Conservation (phyloP, 768 basidiomycete species). For the Neoboletus brunneissimus region DNA sequence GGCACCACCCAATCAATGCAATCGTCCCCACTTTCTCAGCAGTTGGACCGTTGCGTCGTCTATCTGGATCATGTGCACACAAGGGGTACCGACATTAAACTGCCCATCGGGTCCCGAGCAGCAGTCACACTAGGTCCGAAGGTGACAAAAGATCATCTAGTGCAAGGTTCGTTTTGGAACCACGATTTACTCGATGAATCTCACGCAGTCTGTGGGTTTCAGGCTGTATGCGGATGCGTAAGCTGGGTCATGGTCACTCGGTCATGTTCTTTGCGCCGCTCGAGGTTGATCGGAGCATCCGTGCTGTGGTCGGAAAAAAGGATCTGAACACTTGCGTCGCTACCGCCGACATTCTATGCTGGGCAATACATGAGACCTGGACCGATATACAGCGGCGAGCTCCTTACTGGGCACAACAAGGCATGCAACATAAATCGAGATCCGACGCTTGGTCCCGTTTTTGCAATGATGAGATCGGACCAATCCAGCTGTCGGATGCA, state of each 20-base stretch:
- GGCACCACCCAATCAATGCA: too few species aligned
- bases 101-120: too few species aligned
- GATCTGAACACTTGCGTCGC: neutral
- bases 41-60: too few species aligned
- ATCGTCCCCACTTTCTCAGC: too few species aligned
- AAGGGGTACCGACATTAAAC: too few species aligned
- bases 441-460: conserved; percentile 14
- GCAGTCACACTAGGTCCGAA: too few species aligned
- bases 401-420: conserved; percentile 22
- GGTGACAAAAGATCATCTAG: too few species aligned
- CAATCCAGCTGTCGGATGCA: conserved; percentile 1
- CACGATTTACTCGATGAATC: too few species aligned
- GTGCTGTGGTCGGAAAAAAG: conserved; percentile 15
- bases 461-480: neutral
- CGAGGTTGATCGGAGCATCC: conserved; percentile 38
- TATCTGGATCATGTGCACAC: too few species aligned
- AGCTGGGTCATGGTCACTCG: conserved; percentile 45
- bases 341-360: conserved; percentile 36
- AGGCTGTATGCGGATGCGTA: conserved; percentile 55
- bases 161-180: too few species aligned
- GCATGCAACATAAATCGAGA: conserved; percentile 10
- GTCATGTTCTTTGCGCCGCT: conserved; percentile 44
- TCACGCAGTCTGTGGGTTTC: neutral
- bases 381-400: neutral
- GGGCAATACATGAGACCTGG: conserved; percentile 46